These are phyloP conservation scores for Aspergillus ibericus DNA, from an alignment of 2,329 filamentous ascomycete species.

Conservation along the genomic window DNA sequence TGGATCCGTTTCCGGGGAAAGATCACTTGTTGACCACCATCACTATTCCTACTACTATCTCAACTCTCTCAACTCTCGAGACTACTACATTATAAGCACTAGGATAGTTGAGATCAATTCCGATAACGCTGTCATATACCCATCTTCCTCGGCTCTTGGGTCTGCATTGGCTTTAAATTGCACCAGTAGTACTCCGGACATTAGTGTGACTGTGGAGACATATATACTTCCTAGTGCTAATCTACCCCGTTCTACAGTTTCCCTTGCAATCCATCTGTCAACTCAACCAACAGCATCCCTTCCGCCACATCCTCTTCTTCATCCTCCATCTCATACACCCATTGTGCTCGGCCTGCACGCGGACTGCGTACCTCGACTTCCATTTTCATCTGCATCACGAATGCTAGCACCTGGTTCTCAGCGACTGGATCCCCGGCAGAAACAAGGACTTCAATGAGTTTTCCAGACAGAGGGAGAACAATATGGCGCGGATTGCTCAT, in stretches of 20 bases:
- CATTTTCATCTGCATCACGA: slow-evolving; percentile 70
- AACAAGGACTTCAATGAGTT: slow-evolving; percentile 60
- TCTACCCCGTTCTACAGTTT: slow-evolving; percentile 26
- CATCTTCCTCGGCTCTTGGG: not conserved
- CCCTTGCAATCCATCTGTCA: slow-evolving; percentile 41
- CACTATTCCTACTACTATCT: not conserved
- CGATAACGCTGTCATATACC: not conserved
- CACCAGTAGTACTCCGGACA: too few relatives aligned
- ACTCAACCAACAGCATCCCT: slow-evolving; percentile 53
- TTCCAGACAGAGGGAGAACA: slow-evolving; percentile 58
- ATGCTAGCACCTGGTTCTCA: slow-evolving; percentile 56
- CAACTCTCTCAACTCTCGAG: too few relatives aligned
- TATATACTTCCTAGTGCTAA: too few relatives aligned
- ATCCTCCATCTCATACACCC: slow-evolving; percentile 56
- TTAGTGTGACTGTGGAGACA: too few relatives aligned
- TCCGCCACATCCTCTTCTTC: slow-evolving; percentile 54
- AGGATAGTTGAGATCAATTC: not conserved
- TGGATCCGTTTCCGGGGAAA: slow-evolving; percentile 1
- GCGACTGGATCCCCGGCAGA: slow-evolving; percentile 52
- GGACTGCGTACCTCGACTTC: slow-evolving; percentile 61
- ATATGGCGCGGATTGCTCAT: slow-evolving; percentile 53
- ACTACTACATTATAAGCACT: not conserved
- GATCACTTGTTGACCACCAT: not conserved
- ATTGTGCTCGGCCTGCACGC: slow-evolving; percentile 50
- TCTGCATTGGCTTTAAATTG: too few relatives aligned